A percentile compares a stretch with the other conserved stretches of the same genome.
phyloP scores from a whole-genome alignment of 2,329 filamentous ascomycete species.

The Sporothrix schenckii region DNA sequence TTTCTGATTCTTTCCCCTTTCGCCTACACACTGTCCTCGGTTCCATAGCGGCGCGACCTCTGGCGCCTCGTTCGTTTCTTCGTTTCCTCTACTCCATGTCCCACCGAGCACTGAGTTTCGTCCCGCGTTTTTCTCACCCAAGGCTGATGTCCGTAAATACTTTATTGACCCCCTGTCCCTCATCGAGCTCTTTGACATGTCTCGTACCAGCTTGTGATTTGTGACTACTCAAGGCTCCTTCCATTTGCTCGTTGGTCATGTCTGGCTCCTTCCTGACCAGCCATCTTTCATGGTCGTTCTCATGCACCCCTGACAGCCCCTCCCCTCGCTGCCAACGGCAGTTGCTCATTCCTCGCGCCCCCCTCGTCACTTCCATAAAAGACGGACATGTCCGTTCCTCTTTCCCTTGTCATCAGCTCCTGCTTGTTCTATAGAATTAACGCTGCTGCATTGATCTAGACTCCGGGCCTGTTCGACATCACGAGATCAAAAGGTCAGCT shows the following conservation, averaged over 20 bases:
- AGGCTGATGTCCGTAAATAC: background rate
- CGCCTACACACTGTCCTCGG: background rate
- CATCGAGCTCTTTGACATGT: background rate
- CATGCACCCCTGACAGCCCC: background rate
- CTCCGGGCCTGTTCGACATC: background rate
- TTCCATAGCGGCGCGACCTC: conserved; percentile 6
- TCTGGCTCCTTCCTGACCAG: conserved; percentile 11
- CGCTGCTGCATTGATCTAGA: background rate
- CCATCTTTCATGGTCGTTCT: conserved; percentile 8
- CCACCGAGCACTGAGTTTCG: conserved; percentile 1
- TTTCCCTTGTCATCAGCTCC: background rate
- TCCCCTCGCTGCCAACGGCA: background rate
- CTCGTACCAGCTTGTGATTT: conserved; percentile 21
- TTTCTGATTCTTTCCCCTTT: background rate
- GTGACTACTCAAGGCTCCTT: conserved; percentile 1
- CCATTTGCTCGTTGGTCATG: background rate
- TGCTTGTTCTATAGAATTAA: background rate
- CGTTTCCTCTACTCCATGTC: conserved; percentile 5
- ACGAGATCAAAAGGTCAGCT: conserved; percentile 15
- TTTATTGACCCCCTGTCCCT: background rate
- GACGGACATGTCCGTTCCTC: background rate
- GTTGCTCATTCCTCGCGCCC: background rate
- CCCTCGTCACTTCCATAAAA: background rate
- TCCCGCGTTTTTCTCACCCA: conserved; percentile 16
- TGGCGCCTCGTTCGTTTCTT: conserved; percentile 5